phyloP scores from a whole-genome alignment of 2,329 filamentous ascomycete genomes.

The Fusarium keratoplasticum region DNA sequence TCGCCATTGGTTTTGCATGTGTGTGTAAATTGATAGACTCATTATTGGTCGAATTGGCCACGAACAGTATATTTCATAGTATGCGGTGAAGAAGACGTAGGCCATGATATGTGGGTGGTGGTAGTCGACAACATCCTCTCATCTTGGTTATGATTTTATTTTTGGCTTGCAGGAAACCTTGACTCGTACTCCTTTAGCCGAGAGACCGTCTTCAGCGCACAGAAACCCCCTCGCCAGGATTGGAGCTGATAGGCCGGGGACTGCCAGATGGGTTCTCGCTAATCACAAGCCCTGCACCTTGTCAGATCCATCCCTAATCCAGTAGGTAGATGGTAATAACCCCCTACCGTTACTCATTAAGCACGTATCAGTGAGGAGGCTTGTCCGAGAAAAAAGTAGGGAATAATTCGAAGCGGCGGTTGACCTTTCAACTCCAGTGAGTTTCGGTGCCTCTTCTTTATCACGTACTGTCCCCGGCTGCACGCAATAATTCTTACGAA shows the following conservation, averaged over 20 bases:
- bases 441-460: not conserved
- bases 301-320: not conserved
- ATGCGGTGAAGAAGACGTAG: not conserved
- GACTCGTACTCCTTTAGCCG: not conserved
- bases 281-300: not conserved
- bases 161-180: not conserved
- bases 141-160: not conserved
- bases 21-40: not conserved
- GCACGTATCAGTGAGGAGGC: not conserved
- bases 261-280: not conserved
- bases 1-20: not conserved
- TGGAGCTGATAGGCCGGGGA: not conserved
- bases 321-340: not conserved
- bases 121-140: not conserved
- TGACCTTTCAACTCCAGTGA: not conserved
- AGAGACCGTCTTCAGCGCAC: not conserved
- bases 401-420: not conserved
- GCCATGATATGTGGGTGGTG: not conserved
- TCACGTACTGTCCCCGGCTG: not conserved
- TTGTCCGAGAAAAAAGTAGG: not conserved
- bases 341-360: not conserved
- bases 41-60: not conserved
- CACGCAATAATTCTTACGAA: not conserved
- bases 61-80: not conserved
- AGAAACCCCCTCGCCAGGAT: not conserved